These are phyloP conservation scores for Nicotiana tomentosiformis DNA, from an alignment of 257 asterid species.

Conservation along the genomic window DNA sequence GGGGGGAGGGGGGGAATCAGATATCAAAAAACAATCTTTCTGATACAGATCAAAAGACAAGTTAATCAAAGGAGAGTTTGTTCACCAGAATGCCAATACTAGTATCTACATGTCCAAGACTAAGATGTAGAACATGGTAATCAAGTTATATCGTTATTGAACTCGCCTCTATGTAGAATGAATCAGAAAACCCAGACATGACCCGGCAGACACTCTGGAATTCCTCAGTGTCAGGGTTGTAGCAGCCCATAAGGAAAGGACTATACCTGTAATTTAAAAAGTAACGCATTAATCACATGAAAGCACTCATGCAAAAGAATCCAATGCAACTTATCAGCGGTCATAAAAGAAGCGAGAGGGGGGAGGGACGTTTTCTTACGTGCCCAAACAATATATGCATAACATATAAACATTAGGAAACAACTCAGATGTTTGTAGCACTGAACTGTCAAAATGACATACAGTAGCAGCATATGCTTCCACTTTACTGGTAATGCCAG, in stretches of 20 bases:
- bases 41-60: no score
- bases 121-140: background rate
- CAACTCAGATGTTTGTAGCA: background rate
- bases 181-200: conserved; percentile 89
- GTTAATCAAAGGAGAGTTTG: no score
- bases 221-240: conserved; percentile 79
- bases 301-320: background rate
- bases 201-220: conserved; percentile 90
- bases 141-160: background rate
- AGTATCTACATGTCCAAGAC: no score
- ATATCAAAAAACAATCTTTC: no score
- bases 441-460: background rate
- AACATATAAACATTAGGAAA: background rate
- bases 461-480: background rate
- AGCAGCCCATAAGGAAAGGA: conserved; percentile 90
- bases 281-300: background rate
- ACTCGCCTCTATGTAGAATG: conserved; percentile 68
- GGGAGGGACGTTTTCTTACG: background rate
- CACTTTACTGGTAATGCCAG: background rate
- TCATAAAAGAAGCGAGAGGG: background rate
- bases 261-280: conserved; percentile 59
- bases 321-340: background rate
- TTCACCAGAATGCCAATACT: no score
- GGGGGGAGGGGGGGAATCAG: no score
- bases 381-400: background rate